Conservation (phyloP, 176 grass and related monocot genomes). For the Avena insularis region DNA sequence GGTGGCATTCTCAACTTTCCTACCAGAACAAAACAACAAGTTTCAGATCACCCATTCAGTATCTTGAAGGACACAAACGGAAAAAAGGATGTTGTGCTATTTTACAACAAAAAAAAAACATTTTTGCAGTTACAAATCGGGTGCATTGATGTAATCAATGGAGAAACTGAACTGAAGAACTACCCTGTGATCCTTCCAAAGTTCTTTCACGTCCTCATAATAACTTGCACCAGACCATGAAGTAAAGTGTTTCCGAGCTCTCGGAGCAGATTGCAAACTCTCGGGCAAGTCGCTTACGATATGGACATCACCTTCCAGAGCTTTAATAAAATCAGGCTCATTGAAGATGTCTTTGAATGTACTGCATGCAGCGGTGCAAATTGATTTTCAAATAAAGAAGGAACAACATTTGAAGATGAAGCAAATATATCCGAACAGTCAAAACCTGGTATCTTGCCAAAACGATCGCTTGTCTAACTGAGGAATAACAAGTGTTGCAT, state of each 20-base stretch:
- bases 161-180: constrained; percentile 8
- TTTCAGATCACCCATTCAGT: constrained; percentile 19
- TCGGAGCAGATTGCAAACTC: constrained; percentile 73
- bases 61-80: not conserved
- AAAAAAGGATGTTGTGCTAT: not conserved
- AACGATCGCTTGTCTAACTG: constrained; percentile 92
- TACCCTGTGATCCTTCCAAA: constrained; percentile 97
- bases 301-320: constrained; percentile 79
- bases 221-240: constrained; percentile 87
- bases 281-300: constrained; percentile 72
- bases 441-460: constrained; percentile 95
- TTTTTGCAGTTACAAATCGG: not conserved
- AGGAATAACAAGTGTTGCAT: constrained; percentile 94
- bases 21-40: not conserved
- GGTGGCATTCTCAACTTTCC: not conserved
- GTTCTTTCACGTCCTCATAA: constrained; percentile 66
- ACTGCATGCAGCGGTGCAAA: constrained; percentile 43
- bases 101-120: not conserved
- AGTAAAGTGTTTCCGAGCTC: constrained; percentile 90
- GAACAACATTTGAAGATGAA: not conserved
- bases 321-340: constrained; percentile 77
- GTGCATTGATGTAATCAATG: not conserved
- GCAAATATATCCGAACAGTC: constrained; percentile 28
- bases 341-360: constrained; percentile 90
- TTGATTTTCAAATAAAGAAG: constrained; percentile 30